Evolutionary conservation across 2,329 filamentous ascomycete species (phyloP).

Genomic region (Hypoxylon sp.): DNA sequence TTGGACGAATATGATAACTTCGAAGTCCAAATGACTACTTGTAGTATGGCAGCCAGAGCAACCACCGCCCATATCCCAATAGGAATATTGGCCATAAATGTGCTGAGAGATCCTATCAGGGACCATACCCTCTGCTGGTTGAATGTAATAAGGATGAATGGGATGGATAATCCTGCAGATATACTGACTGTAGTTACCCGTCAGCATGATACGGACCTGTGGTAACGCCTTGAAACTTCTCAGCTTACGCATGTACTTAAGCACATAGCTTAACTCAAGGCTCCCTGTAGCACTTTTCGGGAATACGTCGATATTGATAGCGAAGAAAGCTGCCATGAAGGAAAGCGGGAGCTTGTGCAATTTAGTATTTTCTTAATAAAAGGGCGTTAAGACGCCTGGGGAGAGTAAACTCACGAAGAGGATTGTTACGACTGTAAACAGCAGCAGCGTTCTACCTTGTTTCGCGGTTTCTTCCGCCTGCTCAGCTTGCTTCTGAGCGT

Average conservation of each 20-base stretch:
- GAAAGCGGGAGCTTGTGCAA: slow-evolving; percentile 9
- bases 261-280: slow-evolving; percentile 4
- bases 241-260: slow-evolving; percentile 12
- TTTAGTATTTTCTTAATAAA: not conserved
- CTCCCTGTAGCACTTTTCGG: slow-evolving; percentile 1
- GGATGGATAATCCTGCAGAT: slow-evolving; percentile 10
- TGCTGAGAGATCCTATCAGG: not conserved
- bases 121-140: slow-evolving; percentile 10
- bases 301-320: slow-evolving; percentile 11
- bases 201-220: not conserved
- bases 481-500: slow-evolving; percentile 2
- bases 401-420: not conserved
- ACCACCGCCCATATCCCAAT: not conserved
- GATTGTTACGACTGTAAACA: slow-evolving; percentile 7
- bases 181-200: slow-evolving; percentile 2
- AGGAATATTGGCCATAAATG: slow-evolving; percentile 6
- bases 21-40: slow-evolving; percentile 5
- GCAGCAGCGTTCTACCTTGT: slow-evolving; percentile 4
- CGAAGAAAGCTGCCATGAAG: slow-evolving; percentile 15
- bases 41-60: not conserved
- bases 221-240: not conserved
- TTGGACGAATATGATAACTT: slow-evolving; percentile 3
- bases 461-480: slow-evolving; percentile 4
- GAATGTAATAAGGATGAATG: slow-evolving; percentile 5
- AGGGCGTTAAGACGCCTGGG: not conserved